Evolutionary conservation across 192 early-diverging fungal species (phyloP).

Genomic region (Backusella morwellensis): DNA sequence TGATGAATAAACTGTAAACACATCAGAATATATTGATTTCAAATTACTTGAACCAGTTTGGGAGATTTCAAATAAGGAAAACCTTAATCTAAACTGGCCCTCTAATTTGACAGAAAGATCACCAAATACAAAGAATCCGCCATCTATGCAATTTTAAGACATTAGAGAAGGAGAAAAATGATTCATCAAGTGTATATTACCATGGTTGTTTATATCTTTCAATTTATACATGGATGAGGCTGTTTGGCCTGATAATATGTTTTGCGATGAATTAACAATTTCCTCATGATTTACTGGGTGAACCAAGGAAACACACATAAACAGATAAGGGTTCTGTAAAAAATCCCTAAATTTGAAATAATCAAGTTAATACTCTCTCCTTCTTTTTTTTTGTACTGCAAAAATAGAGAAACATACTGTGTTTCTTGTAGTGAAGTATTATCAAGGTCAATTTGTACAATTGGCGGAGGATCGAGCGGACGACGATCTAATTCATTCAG

Average conservation of each 20-base stretch:
- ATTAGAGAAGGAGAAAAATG: not conserved
- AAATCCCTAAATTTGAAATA: slow-evolving; percentile 24
- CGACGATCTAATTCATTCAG: slow-evolving; percentile 17
- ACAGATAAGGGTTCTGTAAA: slow-evolving; percentile 84
- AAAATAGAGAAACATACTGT: slow-evolving; percentile 9
- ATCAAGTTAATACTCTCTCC: not conserved
- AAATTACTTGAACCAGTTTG: slow-evolving; percentile 37
- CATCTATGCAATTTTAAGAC: slow-evolving; percentile 44
- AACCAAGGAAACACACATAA: slow-evolving; percentile 92
- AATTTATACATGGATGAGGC: slow-evolving; percentile 85
- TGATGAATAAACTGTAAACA: slow-evolving; percentile 79
- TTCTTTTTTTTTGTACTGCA: not conserved
- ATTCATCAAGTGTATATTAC: slow-evolving; percentile 14
- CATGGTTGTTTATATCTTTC: slow-evolving; percentile 74
- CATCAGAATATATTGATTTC: slow-evolving; percentile 67
- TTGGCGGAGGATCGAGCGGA: slow-evolving; percentile 30
- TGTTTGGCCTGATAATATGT: slow-evolving; percentile 85
- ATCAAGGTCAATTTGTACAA: slow-evolving; percentile 25
- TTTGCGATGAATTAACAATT: slow-evolving; percentile 65
- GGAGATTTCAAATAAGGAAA: slow-evolving; percentile 87
- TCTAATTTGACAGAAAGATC: slow-evolving; percentile 88
- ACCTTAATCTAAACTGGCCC: slow-evolving; percentile 73
- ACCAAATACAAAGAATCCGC: slow-evolving; percentile 93
- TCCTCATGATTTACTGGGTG: slow-evolving; percentile 72
- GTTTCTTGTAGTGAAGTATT: slow-evolving; percentile 11